Percentiles rank a stretch among this genome's conserved stretches.
Evolutionary conservation across 73 alveolate genomes (phyloP).

Genomic region (Tetrahymena thermophila): DNA sequence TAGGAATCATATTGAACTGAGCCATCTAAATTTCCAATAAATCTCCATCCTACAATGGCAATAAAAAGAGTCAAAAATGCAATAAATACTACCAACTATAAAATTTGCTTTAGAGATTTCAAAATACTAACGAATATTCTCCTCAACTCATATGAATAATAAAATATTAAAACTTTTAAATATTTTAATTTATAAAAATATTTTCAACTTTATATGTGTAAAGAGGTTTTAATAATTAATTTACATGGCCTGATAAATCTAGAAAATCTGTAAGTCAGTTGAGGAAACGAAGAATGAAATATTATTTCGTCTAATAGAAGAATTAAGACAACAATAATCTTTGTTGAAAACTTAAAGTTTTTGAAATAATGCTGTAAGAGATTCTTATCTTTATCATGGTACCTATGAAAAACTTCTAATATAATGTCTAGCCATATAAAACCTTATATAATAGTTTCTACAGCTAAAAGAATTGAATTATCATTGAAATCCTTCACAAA

Average conservation of each 20-base stretch:
- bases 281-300: neutral
- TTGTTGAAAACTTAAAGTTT: neutral
- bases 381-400: neutral
- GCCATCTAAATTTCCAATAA: neutral
- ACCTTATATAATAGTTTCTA: neutral
- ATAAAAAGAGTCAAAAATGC: neutral
- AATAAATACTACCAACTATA: neutral
- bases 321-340: neutral
- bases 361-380: neutral
- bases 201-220: neutral
- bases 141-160: neutral
- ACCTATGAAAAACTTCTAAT: neutral
- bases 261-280: neutral
- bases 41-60: neutral
- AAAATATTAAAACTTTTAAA: neutral
- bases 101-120: neutral
- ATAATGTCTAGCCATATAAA: neutral
- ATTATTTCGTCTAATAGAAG: neutral
- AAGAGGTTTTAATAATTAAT: neutral
- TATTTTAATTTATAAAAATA: neutral
- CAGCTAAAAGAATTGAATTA: neutral
- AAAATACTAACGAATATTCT: neutral
- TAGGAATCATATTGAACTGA: neutral
- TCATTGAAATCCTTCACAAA: neutral
- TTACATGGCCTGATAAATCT: neutral